Evolutionary conservation across 176 grass and related monocot genomes (phyloP).

Genomic region (Bolboschoenus planiculmis): DNA sequence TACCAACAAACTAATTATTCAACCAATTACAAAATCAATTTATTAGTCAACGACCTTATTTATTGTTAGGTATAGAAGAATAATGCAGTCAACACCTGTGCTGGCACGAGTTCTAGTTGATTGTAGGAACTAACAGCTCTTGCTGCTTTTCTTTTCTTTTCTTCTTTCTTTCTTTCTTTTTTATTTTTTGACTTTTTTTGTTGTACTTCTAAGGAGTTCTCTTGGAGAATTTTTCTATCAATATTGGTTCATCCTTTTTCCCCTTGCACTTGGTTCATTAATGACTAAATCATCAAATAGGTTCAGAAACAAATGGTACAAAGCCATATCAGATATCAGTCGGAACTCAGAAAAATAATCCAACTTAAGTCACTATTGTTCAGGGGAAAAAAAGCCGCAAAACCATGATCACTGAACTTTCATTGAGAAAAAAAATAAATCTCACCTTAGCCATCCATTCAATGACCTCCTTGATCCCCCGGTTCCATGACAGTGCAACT

Average conservation of each 20-base stretch:
- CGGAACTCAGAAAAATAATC: background rate
- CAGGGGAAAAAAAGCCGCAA: background rate
- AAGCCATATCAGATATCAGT: background rate
- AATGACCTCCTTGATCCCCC: conserved; percentile 89
- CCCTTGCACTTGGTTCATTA: background rate
- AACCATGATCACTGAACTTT: background rate
- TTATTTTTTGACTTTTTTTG: background rate
- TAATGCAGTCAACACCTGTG: background rate
- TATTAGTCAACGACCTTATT: background rate
- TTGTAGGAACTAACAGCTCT: background rate
- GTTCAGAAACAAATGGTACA: background rate
- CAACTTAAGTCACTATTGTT: background rate
- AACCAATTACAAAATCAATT: conserved; percentile 18
- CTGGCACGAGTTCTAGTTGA: background rate
- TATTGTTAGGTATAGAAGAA: background rate
- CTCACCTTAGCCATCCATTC: conserved; percentile 99
- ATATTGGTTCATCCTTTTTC: background rate
- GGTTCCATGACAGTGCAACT: conserved; percentile 90
- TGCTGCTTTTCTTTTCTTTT: background rate
- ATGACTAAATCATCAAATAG: background rate
- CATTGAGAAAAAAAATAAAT: conserved; percentile 3
- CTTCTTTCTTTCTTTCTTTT: background rate
- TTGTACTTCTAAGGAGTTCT: background rate
- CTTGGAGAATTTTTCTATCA: background rate
- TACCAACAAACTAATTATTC: conserved; percentile 6